Evolutionary conservation across 805 yeast species (phyloP), one percentile per base, ranked within the genome.

Genomic region (Lipomyces sp.): DNA sequence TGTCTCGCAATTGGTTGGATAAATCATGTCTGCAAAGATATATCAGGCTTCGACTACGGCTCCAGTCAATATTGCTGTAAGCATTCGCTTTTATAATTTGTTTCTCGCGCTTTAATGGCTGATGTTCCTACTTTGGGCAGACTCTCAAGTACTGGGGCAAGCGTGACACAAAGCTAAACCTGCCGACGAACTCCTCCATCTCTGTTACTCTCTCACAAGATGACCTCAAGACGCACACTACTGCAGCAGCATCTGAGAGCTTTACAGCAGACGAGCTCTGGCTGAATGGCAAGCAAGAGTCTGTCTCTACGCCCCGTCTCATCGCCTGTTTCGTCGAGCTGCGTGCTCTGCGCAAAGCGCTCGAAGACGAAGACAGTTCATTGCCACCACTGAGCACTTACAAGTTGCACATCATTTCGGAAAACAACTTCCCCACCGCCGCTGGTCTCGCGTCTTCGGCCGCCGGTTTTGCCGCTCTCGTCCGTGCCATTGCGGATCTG

Each of bases 141-240:
- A 93, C 98, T 35, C 77, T 93, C 59, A 93, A 93, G 72, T 93
- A 93, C 74, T 93, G 99, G 99, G 99, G 99, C 43, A 93, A 93
- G 71, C 80, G 98, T 65, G 98, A 93, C 70, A 83, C 81, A 57
- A 74, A 75, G 42, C 79, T 93, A 64, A 93, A 93, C 66, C 74
- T 93, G 46, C 99, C 99, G 43, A 93, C 99, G 47, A 93, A 93
- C 73, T 86, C 95, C 11, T 89, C 97, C 26, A 89, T 93, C 60
- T 87, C 96, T 21, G 96, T 93, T 43, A 93, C 99, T 8, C 75
- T 93, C 57, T 80, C 95, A 3, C 98, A 91, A 70, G 80, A 83
- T 53, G 97, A 93, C 68, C 76, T 93, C 61, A 79, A 95, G 63
- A 90, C 99, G 0, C 74, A 87, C 61, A 93, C 99, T 13, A 85